Base-by-base conservation (phyloP, 768 basidiomycete species). In the Pholiota microspora region DNA sequence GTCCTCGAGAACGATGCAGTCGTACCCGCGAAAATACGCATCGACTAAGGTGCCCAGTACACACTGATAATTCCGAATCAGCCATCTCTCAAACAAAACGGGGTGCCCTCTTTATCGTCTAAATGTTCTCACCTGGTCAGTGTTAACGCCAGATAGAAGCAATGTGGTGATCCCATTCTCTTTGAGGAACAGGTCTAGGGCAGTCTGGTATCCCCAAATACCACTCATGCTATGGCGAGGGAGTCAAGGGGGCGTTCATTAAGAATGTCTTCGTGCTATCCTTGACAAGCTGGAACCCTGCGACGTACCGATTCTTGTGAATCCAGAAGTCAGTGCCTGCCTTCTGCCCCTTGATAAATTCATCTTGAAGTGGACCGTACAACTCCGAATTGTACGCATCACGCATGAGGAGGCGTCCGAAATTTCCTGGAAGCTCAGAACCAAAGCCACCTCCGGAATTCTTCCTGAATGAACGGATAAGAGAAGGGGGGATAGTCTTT, bases 301-400 rank as follows among this genome's bases (percentile, higher is more conserved):
- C 18, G 13, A 56, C 54, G 31, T 52, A 82, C 84, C 85, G 71
- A 66, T 87, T 88, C 67, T 87, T 88, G 66, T 87, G 81, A 48
- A 88, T 82, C 85, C 85, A 87, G 56, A 85, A 75, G 66, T 88
- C 85, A 8, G 82, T 84, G 0, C 84, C 84, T 5, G 66, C 69
- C 10, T 76, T 68, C 55, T 74, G 69, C 15, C 85, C 85, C 47
- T 77, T 72, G 50, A 79, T 44, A 60, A 77, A 86, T 56, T 80
- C 75, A 0, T 68, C 70, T 57, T 86, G 84, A 29, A 88, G 71
- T 7, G 84, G 84, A 0, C 81, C 84, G 68, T 88, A 87, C 46
- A 86, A 69, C 34, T 80, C 79, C 2, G 84, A 74, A 64, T 87
- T 87, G 53, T 69, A 73, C 45, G 73, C 75, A 45, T 70, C 84